These are phyloP conservation scores for Ramaria sp. DNA, from an alignment of 768 basidiomycete species.

Conservation along the genomic window DNA sequence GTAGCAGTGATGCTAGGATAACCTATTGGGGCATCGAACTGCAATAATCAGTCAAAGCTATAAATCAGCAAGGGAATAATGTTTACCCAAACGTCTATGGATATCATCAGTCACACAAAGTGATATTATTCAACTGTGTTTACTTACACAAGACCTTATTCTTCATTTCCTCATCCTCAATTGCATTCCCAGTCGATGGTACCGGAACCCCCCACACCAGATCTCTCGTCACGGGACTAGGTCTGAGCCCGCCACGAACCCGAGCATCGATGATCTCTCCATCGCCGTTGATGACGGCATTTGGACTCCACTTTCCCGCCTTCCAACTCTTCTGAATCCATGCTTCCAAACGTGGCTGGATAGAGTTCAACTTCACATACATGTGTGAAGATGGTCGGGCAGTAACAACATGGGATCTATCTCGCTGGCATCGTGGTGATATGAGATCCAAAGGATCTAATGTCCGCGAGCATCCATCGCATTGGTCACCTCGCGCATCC, in stretches of 20 bases:
- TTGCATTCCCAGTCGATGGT: slow-evolving; percentile 50
- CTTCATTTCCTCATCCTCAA: slow-evolving; percentile 76
- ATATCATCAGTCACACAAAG: background rate
- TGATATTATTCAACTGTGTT: background rate
- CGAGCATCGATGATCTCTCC: slow-evolving; percentile 86
- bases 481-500: slow-evolving; percentile 98
- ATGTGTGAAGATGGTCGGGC: slow-evolving; percentile 78
- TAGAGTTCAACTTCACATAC: slow-evolving; percentile 76
- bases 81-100: slow-evolving; percentile 85
- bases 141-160: slow-evolving; percentile 91
- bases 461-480: slow-evolving; percentile 86
- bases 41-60: slow-evolving; percentile 1
- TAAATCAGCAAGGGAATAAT: background rate
- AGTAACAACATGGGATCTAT: slow-evolving; percentile 68
- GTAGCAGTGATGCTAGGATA: slow-evolving; percentile 96
- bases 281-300: slow-evolving; percentile 80
- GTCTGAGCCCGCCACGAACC: slow-evolving; percentile 72
- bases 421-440: slow-evolving; percentile 87
- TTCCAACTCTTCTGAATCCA: slow-evolving; percentile 78
- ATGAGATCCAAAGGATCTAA: slow-evolving; percentile 89
- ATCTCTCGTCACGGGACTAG: slow-evolving; percentile 89
- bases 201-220: slow-evolving; percentile 95
- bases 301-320: slow-evolving; percentile 85
- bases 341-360: slow-evolving; percentile 74
- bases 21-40: slow-evolving; percentile 97